Conservation (phyloP, 306 rosid species). For the Inga leiocalycina region DNA sequence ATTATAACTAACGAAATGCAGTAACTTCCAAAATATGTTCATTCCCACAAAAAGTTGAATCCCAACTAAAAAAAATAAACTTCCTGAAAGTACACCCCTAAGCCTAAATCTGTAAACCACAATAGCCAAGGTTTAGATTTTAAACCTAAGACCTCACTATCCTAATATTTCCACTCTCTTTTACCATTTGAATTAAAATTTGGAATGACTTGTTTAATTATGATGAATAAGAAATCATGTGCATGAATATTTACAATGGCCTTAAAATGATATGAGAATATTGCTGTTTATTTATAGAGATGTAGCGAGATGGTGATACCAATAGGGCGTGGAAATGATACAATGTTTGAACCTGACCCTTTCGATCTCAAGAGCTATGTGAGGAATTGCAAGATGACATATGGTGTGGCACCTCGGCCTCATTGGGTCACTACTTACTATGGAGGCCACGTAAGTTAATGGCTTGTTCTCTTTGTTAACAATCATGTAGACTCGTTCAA, state of each 20-base stretch:
- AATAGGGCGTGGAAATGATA: constrained; percentile 32
- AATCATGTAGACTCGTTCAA: not conserved
- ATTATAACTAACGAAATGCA: constrained; percentile 13
- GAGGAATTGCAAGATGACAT: constrained; percentile 31
- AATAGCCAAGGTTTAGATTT: not conserved
- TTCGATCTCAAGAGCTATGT: constrained; percentile 25
- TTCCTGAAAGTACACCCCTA: constrained; percentile 2
- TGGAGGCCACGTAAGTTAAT: constrained; percentile 66
- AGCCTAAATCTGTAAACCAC: not conserved
- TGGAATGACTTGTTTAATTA: not conserved
- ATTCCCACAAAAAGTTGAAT: not conserved
- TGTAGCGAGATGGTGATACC: constrained; percentile 55
- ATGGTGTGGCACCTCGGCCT: constrained; percentile 63
- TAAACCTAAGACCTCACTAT: not conserved
- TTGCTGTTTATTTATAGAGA: constrained; percentile 28
- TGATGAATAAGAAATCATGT: not conserved
- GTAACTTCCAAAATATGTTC: not conserved
- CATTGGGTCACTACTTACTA: constrained; percentile 66
- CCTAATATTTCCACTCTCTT: not conserved
- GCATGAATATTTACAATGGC: not conserved
- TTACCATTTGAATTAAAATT: not conserved
- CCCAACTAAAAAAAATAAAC: not conserved
- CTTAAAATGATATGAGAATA: not conserved
- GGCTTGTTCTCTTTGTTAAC: not conserved
- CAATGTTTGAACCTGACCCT: constrained; percentile 50